These are phyloP conservation scores for Penicillium crustosum DNA, from an alignment of 2,329 filamentous ascomycete genomes.

Conservation along the genomic window DNA sequence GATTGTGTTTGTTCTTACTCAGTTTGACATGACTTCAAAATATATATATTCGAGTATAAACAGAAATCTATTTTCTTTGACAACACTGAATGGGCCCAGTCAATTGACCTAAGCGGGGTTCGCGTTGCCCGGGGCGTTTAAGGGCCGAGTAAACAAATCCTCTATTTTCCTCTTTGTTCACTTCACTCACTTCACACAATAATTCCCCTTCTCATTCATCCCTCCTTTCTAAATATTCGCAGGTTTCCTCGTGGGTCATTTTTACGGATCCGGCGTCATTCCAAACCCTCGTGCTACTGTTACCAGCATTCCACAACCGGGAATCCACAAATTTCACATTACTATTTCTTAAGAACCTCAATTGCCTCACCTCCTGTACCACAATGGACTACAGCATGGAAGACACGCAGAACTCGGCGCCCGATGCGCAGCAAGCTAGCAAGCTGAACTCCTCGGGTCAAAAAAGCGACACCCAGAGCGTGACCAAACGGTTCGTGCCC, in stretches of 20 bases:
- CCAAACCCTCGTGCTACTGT: slow-evolving; percentile 4
- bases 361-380: not conserved
- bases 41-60: not conserved
- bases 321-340: not conserved
- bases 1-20: not conserved
- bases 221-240: not conserved
- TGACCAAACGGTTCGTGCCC: slow-evolving; percentile 68
- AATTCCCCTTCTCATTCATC: not conserved
- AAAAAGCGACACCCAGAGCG: slow-evolving; percentile 68
- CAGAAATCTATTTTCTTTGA: not conserved
- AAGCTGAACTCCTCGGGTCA: slow-evolving; percentile 59
- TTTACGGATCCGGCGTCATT: slow-evolving; percentile 11
- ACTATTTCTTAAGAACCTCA: not conserved
- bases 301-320: slow-evolving; percentile 7
- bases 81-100: not conserved
- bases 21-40: too few relatives aligned
- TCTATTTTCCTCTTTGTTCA: slow-evolving; percentile 1
- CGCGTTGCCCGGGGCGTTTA: slow-evolving; percentile 11
- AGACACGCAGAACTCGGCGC: slow-evolving; percentile 67
- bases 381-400: slow-evolving; percentile 58
- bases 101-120: slow-evolving; percentile 4
- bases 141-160: slow-evolving; percentile 7
- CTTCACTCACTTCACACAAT: not conserved
- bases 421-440: slow-evolving; percentile 60
- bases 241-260: not conserved